phyloP scores from a whole-genome alignment of 495 filamentous ascomycete genomes.

The Oidiodendron maius region DNA sequence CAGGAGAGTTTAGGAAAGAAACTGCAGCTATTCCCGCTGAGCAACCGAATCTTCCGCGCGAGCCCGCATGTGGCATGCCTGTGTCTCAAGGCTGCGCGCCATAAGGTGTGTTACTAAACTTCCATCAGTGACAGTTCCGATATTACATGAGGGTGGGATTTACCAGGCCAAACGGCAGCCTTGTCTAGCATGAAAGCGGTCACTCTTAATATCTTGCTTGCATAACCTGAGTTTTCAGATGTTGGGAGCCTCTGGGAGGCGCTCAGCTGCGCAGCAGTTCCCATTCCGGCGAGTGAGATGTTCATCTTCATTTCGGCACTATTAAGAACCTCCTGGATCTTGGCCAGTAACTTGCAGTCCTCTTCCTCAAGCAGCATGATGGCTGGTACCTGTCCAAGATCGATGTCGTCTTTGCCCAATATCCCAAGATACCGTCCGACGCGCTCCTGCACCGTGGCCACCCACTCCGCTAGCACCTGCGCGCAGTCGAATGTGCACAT shows the following conservation, averaged over 20 bases:
- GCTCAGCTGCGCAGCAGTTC: constrained; percentile 40
- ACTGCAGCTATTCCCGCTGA: constrained; percentile 27
- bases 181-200: constrained; percentile 88
- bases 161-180: constrained; percentile 89
- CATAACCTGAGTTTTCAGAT: constrained; percentile 65
- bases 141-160: constrained; percentile 21
- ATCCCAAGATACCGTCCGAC: constrained; percentile 85
- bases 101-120: constrained; percentile 75
- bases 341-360: constrained; percentile 79
- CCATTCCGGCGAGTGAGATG: constrained; percentile 39
- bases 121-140: constrained; percentile 26
- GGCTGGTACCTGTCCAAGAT: constrained; percentile 69
- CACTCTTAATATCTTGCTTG: constrained; percentile 78
- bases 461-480: constrained; percentile 96
- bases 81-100: constrained; percentile 77
- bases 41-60: constrained; percentile 61
- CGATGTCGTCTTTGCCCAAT: constrained; percentile 74
- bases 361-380: constrained; percentile 91
- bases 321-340: constrained; percentile 74
- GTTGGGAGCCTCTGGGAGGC: constrained; percentile 48
- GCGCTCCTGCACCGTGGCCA: constrained; percentile 89
- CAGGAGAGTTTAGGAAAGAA: not conserved
- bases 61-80: constrained; percentile 72
- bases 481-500: constrained; percentile 95
- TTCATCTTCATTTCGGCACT: constrained; percentile 79